Percentiles rank a stretch among this genome's conserved stretches.
These are phyloP conservation scores for Scorias spongiosa DNA, from an alignment of 2,329 filamentous ascomycete genomes.

Conservation along the genomic window DNA sequence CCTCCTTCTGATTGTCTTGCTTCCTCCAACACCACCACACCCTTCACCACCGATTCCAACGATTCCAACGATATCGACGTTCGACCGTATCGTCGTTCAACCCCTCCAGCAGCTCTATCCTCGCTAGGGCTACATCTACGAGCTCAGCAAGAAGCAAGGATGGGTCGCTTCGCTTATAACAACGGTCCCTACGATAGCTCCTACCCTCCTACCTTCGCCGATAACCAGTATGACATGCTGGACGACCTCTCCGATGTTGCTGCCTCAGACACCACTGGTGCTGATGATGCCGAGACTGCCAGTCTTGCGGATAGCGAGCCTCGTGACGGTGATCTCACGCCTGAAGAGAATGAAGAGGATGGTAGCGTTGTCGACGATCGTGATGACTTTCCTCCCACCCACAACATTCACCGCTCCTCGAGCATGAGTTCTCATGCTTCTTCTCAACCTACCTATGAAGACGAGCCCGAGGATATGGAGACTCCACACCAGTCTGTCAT, in stretches of 20 bases:
- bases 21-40: no score
- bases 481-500: slow-evolving; percentile 18
- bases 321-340: slow-evolving; percentile 6
- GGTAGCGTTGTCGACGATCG: slow-evolving; percentile 5
- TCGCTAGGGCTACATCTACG: not conserved
- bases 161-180: slow-evolving; percentile 1
- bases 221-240: slow-evolving; percentile 18
- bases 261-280: not conserved
- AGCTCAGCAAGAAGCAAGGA: not conserved
- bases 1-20: no score
- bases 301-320: slow-evolving; percentile 14
- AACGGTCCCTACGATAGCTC: not conserved
- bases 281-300: slow-evolving; percentile 18
- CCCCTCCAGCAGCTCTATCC: not conserved
- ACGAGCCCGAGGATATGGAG: slow-evolving; percentile 14
- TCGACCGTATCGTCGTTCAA: not conserved
- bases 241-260: slow-evolving; percentile 19
- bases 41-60: no score
- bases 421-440: not conserved
- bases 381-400: not conserved
- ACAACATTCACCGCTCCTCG: not conserved
- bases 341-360: slow-evolving; percentile 4
- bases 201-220: slow-evolving; percentile 9
- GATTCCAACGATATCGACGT: no score
- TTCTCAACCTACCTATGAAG: not conserved